Percentiles rank a stretch among this genome's conserved stretches.
Evolutionary conservation across 2,329 filamentous ascomycete species (phyloP).

Genomic region (Cyanodermella asteris): DNA sequence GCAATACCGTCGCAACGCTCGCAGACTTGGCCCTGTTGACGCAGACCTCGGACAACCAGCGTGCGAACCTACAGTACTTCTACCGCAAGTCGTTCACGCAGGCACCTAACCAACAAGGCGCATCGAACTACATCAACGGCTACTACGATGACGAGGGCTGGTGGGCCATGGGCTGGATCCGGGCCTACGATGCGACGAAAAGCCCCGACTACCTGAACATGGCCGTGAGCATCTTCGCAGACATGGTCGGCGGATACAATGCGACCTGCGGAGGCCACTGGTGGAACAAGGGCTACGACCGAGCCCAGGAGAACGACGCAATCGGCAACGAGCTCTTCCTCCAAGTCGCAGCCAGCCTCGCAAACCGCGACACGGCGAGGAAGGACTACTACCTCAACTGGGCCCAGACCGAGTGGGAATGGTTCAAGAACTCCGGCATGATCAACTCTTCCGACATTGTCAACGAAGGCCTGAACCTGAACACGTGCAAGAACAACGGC

Average conservation of each 20-base stretch:
- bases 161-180: slow-evolving; percentile 33
- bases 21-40: too few relatives aligned
- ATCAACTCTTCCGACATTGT: slow-evolving; percentile 26
- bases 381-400: slow-evolving; percentile 21
- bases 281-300: slow-evolving; percentile 27
- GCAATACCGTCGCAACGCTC: too few relatives aligned
- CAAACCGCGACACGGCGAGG: slow-evolving; percentile 24
- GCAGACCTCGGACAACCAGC: slow-evolving; percentile 1
- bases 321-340: slow-evolving; percentile 37
- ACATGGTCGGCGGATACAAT: slow-evolving; percentile 21
- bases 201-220: slow-evolving; percentile 22
- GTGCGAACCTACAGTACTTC: not conserved
- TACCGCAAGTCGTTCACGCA: not conserved
- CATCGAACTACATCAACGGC: slow-evolving; percentile 16
- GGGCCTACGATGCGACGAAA: slow-evolving; percentile 29
- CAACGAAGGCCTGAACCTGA: slow-evolving; percentile 29
- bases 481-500: slow-evolving; percentile 28
- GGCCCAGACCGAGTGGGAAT: slow-evolving; percentile 27
- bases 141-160: slow-evolving; percentile 32
- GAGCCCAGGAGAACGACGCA: slow-evolving; percentile 24
- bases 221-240: slow-evolving; percentile 27
- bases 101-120: not conserved
- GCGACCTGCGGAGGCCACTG: slow-evolving; percentile 25
- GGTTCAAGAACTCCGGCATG: slow-evolving; percentile 27
- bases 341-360: slow-evolving; percentile 31